Evolutionary conservation across 164 flowering plant genomes (phyloP).

Genomic region (Malania oleifera): DNA sequence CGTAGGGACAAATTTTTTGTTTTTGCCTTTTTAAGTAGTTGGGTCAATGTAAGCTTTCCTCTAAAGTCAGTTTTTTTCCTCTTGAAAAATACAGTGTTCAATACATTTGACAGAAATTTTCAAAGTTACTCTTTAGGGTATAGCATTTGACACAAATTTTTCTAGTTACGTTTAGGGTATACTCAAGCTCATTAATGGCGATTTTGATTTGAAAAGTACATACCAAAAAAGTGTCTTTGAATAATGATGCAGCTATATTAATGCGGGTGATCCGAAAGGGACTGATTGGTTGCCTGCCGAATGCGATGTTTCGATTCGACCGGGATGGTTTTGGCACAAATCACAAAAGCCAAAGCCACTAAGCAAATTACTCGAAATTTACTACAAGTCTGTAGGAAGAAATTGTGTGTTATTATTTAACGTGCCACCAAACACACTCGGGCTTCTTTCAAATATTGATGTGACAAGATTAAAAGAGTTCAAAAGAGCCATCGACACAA

Average conservation of each 20-base stretch:
- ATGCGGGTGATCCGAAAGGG: slow-evolving; percentile 68
- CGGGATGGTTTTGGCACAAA: slow-evolving; percentile 95
- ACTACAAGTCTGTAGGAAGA: slow-evolving; percentile 85
- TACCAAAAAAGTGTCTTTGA: not conserved
- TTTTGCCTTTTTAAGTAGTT: too few relatives aligned
- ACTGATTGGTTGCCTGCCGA: slow-evolving; percentile 82
- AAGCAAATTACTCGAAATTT: slow-evolving; percentile 57
- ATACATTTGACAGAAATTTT: too few relatives aligned
- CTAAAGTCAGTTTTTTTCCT: too few relatives aligned
- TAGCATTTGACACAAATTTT: too few relatives aligned
- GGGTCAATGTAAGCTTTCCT: too few relatives aligned
- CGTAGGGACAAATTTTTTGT: too few relatives aligned
- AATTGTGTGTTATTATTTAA: slow-evolving; percentile 78
- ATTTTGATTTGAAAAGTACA: too few relatives aligned
- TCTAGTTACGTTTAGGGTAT: too few relatives aligned
- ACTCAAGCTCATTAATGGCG: too few relatives aligned
- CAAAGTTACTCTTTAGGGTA: too few relatives aligned
- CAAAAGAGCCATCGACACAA: slow-evolving; percentile 46
- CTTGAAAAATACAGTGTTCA: too few relatives aligned
- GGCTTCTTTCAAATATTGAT: slow-evolving; percentile 66
- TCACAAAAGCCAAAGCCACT: slow-evolving; percentile 62
- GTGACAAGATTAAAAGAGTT: slow-evolving; percentile 48
- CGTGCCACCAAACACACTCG: slow-evolving; percentile 82
- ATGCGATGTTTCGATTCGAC: slow-evolving; percentile 84
- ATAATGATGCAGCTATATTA: slow-evolving; percentile 51